Conservation (phyloP, 1,284 basidiomycete species). For the Leccinum olivaceoglutinosum region DNA sequence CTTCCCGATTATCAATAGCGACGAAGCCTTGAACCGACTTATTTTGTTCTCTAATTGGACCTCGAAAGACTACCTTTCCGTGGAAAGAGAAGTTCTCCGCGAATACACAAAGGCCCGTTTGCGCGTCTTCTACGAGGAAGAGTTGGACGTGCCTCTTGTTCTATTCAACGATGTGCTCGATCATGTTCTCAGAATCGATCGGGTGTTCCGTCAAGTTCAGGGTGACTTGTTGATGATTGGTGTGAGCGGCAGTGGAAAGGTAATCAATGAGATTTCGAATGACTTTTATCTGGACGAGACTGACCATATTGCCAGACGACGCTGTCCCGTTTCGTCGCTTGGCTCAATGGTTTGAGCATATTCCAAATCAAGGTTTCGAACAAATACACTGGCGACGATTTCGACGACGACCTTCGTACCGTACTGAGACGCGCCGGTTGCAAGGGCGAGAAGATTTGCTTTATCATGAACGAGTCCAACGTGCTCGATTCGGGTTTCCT, state of each 20-base stretch:
- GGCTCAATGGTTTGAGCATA: conserved; percentile 98
- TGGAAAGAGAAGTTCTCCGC: conserved; percentile 88
- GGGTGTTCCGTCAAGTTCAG: conserved; percentile 98
- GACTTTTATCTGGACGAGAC: not conserved
- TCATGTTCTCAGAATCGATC: conserved; percentile 94
- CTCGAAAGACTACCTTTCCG: conserved; percentile 93
- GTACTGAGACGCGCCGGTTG: conserved; percentile 93
- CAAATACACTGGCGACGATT: conserved; percentile 97
- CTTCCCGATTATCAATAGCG: conserved; percentile 88
- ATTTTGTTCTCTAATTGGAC: conserved; percentile 99
- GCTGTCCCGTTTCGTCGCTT: conserved; percentile 95
- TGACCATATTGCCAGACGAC: conserved; percentile 67
- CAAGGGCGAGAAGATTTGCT: conserved; percentile 75
- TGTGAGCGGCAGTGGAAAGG: conserved; percentile 97
- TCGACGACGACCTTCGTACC: conserved; percentile 93
- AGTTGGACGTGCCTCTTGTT: conserved; percentile 96
- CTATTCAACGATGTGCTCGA: conserved; percentile 98
- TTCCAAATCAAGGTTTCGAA: conserved; percentile 99
- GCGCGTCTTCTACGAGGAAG: conserved; percentile 95
- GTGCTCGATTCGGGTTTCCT: conserved; percentile 98
- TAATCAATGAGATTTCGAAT: conserved; percentile 31
- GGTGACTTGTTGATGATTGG: conserved; percentile 84
- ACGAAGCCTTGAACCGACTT: conserved; percentile 81
- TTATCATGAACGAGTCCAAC: conserved; percentile 99
- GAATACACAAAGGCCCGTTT: conserved; percentile 97